Conservation (phyloP, 1,284 basidiomycete species). For the Butyriboletus appendiculatus region DNA sequence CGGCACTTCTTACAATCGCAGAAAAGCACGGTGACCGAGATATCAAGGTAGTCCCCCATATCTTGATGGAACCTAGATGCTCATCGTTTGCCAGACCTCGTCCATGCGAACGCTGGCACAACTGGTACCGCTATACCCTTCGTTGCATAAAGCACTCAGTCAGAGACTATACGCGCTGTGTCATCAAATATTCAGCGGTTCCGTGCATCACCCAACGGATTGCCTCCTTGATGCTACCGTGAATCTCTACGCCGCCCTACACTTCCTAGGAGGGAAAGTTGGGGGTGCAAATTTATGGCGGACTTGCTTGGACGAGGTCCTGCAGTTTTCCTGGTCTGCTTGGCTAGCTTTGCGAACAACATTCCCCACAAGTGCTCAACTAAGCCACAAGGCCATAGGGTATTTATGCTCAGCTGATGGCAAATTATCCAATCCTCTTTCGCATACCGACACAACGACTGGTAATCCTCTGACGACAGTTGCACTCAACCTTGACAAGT, state of each 20-base stretch:
- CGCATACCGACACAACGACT: slow-evolving; percentile 9
- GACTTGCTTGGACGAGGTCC: slow-evolving; percentile 67
- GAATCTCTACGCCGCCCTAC: slow-evolving; percentile 58
- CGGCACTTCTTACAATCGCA: slow-evolving; percentile 53
- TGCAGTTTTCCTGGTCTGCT: slow-evolving; percentile 62
- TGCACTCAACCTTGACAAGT: slow-evolving; percentile 58
- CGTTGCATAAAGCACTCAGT: slow-evolving; percentile 57
- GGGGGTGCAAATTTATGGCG: slow-evolving; percentile 71
- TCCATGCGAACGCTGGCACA: slow-evolving; percentile 53
- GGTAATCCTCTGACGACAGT: slow-evolving; percentile 45
- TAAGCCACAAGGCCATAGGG: slow-evolving; percentile 12
- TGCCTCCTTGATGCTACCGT: slow-evolving; percentile 51
- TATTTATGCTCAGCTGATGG: slow-evolving; percentile 7
- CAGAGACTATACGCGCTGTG: slow-evolving; percentile 51
- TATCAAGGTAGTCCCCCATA: slow-evolving; percentile 40
- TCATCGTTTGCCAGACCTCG: slow-evolving; percentile 44
- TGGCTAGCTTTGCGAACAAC: slow-evolving; percentile 60
- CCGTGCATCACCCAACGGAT: slow-evolving; percentile 44
- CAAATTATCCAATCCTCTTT: slow-evolving; percentile 11
- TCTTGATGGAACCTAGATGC: background rate
- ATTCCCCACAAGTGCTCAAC: slow-evolving; percentile 39
- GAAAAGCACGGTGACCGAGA: slow-evolving; percentile 53
- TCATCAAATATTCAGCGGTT: slow-evolving; percentile 57
- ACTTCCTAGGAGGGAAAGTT: slow-evolving; percentile 74
- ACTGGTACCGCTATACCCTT: slow-evolving; percentile 65